Percentiles rank a stretch among this genome's conserved stretches.
These are phyloP conservation scores for Pleurotus djamor DNA, from an alignment of 768 basidiomycete species.

Conservation along the genomic window DNA sequence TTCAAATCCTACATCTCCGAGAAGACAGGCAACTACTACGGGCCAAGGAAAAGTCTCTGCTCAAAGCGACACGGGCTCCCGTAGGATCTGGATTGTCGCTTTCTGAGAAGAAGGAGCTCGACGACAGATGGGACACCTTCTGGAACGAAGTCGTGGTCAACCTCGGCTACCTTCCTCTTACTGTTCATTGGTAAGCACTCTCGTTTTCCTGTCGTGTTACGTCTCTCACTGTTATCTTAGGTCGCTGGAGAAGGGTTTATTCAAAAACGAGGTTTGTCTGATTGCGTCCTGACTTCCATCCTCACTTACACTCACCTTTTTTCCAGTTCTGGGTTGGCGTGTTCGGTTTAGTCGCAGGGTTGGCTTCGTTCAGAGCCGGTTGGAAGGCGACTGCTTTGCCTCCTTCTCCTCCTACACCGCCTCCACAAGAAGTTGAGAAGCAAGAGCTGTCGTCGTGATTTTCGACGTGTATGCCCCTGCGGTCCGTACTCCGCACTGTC, in stretches of 20 bases:
- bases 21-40: slow-evolving; percentile 65
- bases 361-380: slow-evolving; percentile 63
- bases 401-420: slow-evolving; percentile 11
- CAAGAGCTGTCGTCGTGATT: neutral
- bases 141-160: slow-evolving; percentile 75
- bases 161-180: slow-evolving; percentile 74
- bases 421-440: slow-evolving; percentile 13
- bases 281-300: neutral
- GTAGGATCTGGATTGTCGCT: slow-evolving; percentile 46
- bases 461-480: no score
- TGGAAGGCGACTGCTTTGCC: slow-evolving; percentile 69
- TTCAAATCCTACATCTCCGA: slow-evolving; percentile 72
- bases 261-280: slow-evolving; percentile 58
- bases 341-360: slow-evolving; percentile 45
- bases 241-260: slow-evolving; percentile 68
- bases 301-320: neutral
- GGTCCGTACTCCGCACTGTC: no score
- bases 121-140: slow-evolving; percentile 61
- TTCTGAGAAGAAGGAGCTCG: slow-evolving; percentile 55
- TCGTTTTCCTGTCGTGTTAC: neutral
- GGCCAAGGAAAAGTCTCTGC: slow-evolving; percentile 50
- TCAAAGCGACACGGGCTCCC: slow-evolving; percentile 32
- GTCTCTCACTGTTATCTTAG: no score
- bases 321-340: slow-evolving; percentile 39
- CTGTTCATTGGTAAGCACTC: slow-evolving; percentile 72